phyloP scores from a whole-genome alignment of 2,329 filamentous ascomycete species.

The Nemania sp. region DNA sequence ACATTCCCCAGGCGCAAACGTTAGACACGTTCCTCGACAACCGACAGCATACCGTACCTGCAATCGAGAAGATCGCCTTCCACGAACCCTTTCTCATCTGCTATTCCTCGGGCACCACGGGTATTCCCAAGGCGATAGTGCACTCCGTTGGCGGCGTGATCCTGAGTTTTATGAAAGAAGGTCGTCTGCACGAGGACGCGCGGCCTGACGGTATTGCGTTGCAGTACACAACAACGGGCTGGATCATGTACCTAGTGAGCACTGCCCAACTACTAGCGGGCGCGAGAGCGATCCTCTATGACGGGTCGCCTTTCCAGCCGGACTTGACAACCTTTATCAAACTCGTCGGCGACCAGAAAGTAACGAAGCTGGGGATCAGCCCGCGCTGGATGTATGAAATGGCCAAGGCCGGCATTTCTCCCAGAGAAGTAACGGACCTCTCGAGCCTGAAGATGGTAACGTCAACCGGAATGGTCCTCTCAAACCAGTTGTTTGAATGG shows the following conservation, averaged over 20 bases:
- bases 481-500: slow-evolving; percentile 79
- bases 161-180: slow-evolving; percentile 63
- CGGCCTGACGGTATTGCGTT: slow-evolving; percentile 49
- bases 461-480: slow-evolving; percentile 81
- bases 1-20: slow-evolving; percentile 53
- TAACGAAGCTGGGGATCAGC: slow-evolving; percentile 75
- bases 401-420: slow-evolving; percentile 64
- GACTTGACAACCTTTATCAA: slow-evolving; percentile 66
- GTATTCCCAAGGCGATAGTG: slow-evolving; percentile 83
- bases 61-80: slow-evolving; percentile 67
- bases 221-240: slow-evolving; percentile 72
- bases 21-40: slow-evolving; percentile 50
- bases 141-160: slow-evolving; percentile 72
- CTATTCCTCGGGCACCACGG: slow-evolving; percentile 82
- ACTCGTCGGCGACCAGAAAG: slow-evolving; percentile 64
- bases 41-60: slow-evolving; percentile 43
- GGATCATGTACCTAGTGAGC: slow-evolving; percentile 83
- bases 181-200: slow-evolving; percentile 52
- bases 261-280: slow-evolving; percentile 65
- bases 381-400: slow-evolving; percentile 79
- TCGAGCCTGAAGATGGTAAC: slow-evolving; percentile 64
- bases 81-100: slow-evolving; percentile 77
- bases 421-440: slow-evolving; percentile 66
- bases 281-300: slow-evolving; percentile 71
- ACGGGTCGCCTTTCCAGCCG: slow-evolving; percentile 79